Evolutionary conservation across 352 stramenopile species (phyloP), one percentile per base, ranked within the genome.

Genomic region (Globisporangium spiculum): DNA sequence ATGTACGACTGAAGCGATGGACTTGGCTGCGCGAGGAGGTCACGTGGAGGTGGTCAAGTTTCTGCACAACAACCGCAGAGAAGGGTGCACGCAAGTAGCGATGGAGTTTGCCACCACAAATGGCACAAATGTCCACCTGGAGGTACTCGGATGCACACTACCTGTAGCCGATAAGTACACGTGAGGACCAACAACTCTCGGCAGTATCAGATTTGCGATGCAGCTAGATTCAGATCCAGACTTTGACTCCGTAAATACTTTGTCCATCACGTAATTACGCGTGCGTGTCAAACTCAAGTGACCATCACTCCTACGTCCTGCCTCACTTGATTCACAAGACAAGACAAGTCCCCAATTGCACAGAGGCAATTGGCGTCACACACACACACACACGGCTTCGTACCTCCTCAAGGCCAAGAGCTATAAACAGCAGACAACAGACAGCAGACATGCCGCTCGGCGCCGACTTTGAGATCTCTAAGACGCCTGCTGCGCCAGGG

Each of bases 401-500:
- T 16, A 41, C 36, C 36, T 41, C 36, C 9, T 41, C 36, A 1
- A 41, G 36, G 36, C 8, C 12, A 46, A 24, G 18, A 48, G 36
- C 58, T 24, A 65, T 41, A 38, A 6, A 5, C 38, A 44, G 16
- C 6, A 30, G 12, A 36, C 38, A 44, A 7, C 6, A 30, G 12
- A 36, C 2, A 32, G 36, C 12, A 10, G 26, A 46, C 20, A 91
- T 91, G 83, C 75, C 73, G 8, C 83, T 89, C 65, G 80, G 70
- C 48, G 71, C 80, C 12, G 79, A 88, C 63, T 94, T 94, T 63
- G 72, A 78, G 56, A 76, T 89, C n/a, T 91, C 83, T 30, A 77
- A 78, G 68, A 74, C 75, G n/a, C 86, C 84, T 7, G 76, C 78
- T 65, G 81, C 75, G 4, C 63, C 82, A 8, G 64, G 68, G 8